phyloP scores from a whole-genome alignment of 2,329 filamentous ascomycete species.

The Rutstroemia sydowiana region DNA sequence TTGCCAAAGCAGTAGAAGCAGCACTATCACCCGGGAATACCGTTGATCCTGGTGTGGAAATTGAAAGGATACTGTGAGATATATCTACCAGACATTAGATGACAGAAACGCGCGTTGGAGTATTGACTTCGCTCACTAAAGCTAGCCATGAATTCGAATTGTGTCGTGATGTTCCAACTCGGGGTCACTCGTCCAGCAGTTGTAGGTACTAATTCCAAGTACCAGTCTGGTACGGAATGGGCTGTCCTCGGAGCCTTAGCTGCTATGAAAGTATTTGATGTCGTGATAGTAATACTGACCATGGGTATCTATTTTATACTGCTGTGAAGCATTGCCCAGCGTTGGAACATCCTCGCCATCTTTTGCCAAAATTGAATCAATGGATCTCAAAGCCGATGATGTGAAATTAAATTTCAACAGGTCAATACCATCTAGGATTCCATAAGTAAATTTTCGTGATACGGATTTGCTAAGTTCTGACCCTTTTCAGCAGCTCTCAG shows the following conservation, averaged over 20 bases:
- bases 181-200: neutral
- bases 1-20: neutral
- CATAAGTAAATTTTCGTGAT: neutral
- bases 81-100: neutral
- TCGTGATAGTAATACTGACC: no score
- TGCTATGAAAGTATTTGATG: no score
- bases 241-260: neutral
- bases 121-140: neutral
- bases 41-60: neutral
- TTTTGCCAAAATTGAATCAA: neutral
- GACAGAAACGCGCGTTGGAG: neutral
- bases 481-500: neutral
- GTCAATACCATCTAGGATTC: neutral
- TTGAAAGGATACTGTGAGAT: neutral
- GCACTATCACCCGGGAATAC: neutral
- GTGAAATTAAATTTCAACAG: neutral
- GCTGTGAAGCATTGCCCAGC: neutral
- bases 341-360: no score
- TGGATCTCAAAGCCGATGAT: neutral
- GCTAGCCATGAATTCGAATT: neutral
- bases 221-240: neutral
- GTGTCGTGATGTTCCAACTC: neutral
- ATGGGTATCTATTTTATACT: neutral
- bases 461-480: no score
- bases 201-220: neutral